Percentiles rank a stretch among this genome's conserved stretches.
Evolutionary conservation across 2,329 filamentous ascomycete genomes (phyloP).

Genomic region (Purpureocillium lavendulum): DNA sequence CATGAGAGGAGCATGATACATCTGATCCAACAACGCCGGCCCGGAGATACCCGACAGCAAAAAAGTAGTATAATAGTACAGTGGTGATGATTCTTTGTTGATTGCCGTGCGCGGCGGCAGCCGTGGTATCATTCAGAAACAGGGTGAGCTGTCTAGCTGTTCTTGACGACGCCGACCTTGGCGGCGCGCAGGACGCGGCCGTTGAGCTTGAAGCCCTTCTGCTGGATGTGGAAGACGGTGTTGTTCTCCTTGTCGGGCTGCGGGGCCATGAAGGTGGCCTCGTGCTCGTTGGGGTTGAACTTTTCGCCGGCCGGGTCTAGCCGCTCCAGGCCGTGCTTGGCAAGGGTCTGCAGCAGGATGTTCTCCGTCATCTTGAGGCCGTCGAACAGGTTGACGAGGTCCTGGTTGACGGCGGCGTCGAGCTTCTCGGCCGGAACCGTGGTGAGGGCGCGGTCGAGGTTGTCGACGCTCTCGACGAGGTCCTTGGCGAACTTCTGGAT

Average conservation of each 20-base stretch:
- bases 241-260: constrained; percentile 83
- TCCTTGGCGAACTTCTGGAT: constrained; percentile 95
- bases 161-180: constrained; percentile 95
- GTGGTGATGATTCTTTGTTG: too few relatives aligned
- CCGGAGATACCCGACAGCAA: constrained; percentile 8
- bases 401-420: constrained; percentile 44
- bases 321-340: constrained; percentile 89
- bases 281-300: constrained; percentile 94
- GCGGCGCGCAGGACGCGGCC: constrained; percentile 82
- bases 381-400: constrained; percentile 73
- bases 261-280: constrained; percentile 91
- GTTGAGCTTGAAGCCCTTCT: constrained; percentile 93
- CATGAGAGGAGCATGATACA: constrained; percentile 41
- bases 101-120: too few relatives aligned
- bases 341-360: constrained; percentile 78
- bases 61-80: constrained; percentile 12
- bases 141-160: constrained; percentile 37
- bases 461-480: constrained; percentile 90
- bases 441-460: constrained; percentile 84
- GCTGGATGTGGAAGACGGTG: constrained; percentile 84
- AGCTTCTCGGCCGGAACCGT: constrained; percentile 73
- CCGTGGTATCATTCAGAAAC: not conserved
- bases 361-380: constrained; percentile 92
- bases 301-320: constrained; percentile 77
- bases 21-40: constrained; percentile 23